Percentiles rank a stretch among this genome's conserved stretches.
Conservation (phyloP, 139 green algal species). For the Volvox africanus region DNA sequence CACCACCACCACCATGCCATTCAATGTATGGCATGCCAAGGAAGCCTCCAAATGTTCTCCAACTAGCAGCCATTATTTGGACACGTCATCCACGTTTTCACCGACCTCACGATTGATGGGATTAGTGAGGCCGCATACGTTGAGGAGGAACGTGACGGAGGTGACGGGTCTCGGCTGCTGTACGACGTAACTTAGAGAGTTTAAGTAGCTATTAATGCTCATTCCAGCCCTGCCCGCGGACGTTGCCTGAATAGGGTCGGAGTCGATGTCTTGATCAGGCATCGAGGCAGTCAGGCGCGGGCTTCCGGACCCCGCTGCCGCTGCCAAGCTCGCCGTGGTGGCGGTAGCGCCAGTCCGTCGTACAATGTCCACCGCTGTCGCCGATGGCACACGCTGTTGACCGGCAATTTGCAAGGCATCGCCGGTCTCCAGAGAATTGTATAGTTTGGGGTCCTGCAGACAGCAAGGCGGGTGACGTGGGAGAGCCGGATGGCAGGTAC, state of each 20-base stretch:
- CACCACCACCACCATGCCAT: too few species aligned
- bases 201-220: background rate
- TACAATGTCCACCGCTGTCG: background rate
- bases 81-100: background rate
- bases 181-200: background rate
- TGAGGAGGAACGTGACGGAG: constrained; percentile 21
- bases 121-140: constrained; percentile 19
- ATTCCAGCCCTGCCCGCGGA: background rate
- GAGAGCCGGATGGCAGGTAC: background rate
- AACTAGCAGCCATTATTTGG: too few species aligned
- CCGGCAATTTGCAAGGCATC: background rate
- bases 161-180: background rate
- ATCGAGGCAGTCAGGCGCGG: background rate
- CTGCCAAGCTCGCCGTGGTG: too few species aligned
- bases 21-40: too few species aligned
- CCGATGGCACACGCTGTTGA: background rate
- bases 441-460: background rate
- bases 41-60: too few species aligned
- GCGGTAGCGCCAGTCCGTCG: background rate
- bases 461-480: background rate
- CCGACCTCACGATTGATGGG: background rate
- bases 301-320: background rate
- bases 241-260: background rate
- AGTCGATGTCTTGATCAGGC: constrained; percentile 6
- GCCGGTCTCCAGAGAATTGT: background rate